phyloP scores from a whole-genome alignment of 768 basidiomycete genomes.

The Gymnopilus dilepis region DNA sequence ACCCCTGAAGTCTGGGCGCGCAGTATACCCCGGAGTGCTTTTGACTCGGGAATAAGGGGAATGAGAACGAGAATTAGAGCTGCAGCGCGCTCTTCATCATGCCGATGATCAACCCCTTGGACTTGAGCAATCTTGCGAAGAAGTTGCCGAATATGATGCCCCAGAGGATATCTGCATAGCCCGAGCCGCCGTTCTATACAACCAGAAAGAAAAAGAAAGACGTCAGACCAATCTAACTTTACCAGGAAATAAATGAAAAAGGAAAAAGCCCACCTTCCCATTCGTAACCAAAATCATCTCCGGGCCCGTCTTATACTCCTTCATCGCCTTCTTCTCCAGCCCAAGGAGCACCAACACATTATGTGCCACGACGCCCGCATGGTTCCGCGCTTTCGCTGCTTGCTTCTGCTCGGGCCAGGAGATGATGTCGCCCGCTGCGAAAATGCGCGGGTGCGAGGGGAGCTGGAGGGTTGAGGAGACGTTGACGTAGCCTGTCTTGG shows the following conservation, averaged over 20 bases:
- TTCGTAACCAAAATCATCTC: conserved; percentile 62
- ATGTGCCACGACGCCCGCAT: conserved; percentile 50
- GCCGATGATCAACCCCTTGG: conserved; percentile 33
- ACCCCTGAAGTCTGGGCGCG: no score
- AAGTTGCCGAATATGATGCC: conserved; percentile 53
- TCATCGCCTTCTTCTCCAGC: conserved; percentile 34
- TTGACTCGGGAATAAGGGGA: no score
- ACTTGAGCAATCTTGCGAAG: conserved; percentile 45
- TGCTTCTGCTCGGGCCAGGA: conserved; percentile 71
- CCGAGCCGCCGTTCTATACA: conserved; percentile 45
- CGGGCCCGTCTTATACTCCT: conserved; percentile 48
- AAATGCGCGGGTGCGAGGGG: conserved; percentile 53
- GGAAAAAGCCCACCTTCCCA: conserved; percentile 50
- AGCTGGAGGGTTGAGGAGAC: conserved; percentile 66
- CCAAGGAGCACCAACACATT: conserved; percentile 57
- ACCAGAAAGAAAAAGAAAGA: background rate
- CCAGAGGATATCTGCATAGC: conserved; percentile 49
- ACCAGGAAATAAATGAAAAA: background rate
- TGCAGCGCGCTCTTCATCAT: conserved; percentile 20
- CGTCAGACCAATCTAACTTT: background rate
- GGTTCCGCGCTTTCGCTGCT: conserved; percentile 47
- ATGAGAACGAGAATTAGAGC: background rate
- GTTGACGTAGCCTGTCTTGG: conserved; percentile 48
- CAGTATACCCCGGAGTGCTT: no score
- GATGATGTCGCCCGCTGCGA: conserved; percentile 70